Evolutionary conservation across 805 yeast genomes (phyloP), one percentile per base, ranked within the genome.

Genomic region (Hanseniaspora taiwanica): DNA sequence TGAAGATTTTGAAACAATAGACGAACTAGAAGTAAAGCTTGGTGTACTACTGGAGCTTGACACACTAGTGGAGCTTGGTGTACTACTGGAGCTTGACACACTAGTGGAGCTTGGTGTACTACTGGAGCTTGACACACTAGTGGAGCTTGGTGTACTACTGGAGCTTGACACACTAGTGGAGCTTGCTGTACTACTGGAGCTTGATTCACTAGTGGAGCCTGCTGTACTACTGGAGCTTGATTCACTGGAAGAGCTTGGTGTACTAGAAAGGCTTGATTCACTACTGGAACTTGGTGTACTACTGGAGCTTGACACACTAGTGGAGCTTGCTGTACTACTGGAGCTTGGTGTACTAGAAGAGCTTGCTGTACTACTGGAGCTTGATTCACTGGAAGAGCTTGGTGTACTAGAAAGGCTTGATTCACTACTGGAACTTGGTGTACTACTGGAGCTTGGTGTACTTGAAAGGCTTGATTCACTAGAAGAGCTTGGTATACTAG

Each of bases 111-210:
- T 27, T 29, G 45, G 42, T n/a, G 39, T 31, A 25, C 38, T 37
- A 19, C 38, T 41, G 20, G 48, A 43, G 37, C 50, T 7, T 27
- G 40, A 17, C 25, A 31, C 29, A 34, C 43, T 31, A 43, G 37
- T 14, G 25, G 35, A 8, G 20, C 34, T n/a, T 19, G 17, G 21
- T 10, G 21, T 8, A 19, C 8, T 10, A 23, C 57, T 57, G n/a
- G 54, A 44, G 23, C 55, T 48, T 19, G 56, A 48, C 14, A 51
- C 20, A 8, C 37, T 35, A 43, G 10, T 23, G 10, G 53, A 41
- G 53, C 49, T 3, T 62, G 56, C 4, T 61, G 54, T 6, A 56
- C 56, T 6, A 62, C 60, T 7, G 60, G 56, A 9, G 62, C 52
- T 16, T 50, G 45, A 25, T 52, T 41, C 4, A 48, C 44, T 13